Evolutionary conservation across 139 green algal genomes (phyloP).

Genomic region (Chlamydomonas incerta): DNA sequence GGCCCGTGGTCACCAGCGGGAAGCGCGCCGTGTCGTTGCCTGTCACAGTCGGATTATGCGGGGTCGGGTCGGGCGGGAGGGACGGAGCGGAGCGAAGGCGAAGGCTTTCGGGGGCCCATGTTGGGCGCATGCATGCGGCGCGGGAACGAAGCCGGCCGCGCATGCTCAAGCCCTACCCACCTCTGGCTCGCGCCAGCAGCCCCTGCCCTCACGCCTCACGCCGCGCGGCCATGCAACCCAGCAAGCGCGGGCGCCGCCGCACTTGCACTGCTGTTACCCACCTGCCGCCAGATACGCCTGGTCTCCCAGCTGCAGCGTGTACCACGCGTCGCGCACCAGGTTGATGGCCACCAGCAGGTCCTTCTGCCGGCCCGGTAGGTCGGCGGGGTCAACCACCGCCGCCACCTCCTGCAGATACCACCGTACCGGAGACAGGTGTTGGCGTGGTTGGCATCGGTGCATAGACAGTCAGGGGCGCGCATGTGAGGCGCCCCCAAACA

Average conservation of each 20-base stretch:
- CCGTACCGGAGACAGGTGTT: no score
- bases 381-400: background rate
- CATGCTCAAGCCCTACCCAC: no score
- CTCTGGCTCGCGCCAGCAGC: no score
- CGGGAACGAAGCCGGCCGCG: no score
- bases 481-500: no score
- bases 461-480: no score
- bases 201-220: background rate
- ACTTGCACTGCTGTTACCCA: background rate
- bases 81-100: no score
- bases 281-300: conserved; percentile 6
- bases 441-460: no score
- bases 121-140: no score
- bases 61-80: no score
- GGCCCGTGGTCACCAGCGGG: background rate
- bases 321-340: conserved; percentile 3
- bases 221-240: background rate
- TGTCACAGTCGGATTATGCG: background rate
- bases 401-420: conserved; percentile 17
- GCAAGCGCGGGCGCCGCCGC: no score
- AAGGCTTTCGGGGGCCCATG: no score
- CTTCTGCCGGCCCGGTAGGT: background rate
- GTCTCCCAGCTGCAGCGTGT: conserved; percentile 24
- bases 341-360: background rate
- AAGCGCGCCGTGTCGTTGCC: conserved; percentile 26